A percentile compares a stretch with the other conserved stretches of the same genome.
Evolutionary conservation across 2,329 filamentous ascomycete genomes (phyloP).

Genomic region (Periconia digitata): DNA sequence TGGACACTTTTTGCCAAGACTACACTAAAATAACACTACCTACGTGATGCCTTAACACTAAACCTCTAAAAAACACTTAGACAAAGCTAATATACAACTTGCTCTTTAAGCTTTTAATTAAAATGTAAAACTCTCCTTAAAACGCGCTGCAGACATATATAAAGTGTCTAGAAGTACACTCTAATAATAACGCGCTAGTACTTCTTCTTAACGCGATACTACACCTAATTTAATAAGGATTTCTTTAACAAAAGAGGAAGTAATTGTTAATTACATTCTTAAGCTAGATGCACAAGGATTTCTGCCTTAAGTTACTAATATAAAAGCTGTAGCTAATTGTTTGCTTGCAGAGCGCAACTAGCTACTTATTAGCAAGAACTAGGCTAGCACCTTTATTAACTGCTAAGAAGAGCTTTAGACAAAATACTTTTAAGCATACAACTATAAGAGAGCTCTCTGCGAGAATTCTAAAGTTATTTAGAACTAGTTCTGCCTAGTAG

Average conservation of each 20-base stretch:
- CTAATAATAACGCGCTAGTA: not conserved
- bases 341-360: constrained; percentile 5
- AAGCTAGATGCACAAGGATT: constrained; percentile 12
- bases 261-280: constrained; percentile 13
- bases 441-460: too few species aligned
- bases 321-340: constrained; percentile 14
- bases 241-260: constrained; percentile 8
- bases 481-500: too few species aligned
- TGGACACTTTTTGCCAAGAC: not conserved
- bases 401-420: too few species aligned
- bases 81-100: constrained; percentile 4
- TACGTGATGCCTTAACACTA: constrained; percentile 1
- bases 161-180: constrained; percentile 1
- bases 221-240: constrained; percentile 8
- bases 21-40: not conserved
- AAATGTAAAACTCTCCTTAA: constrained; percentile 1
- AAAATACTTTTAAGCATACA: too few species aligned
- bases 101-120: constrained; percentile 3
- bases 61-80: not conserved
- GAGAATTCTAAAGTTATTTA: too few species aligned
- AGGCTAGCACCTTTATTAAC: too few species aligned
- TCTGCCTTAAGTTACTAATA: constrained; percentile 4
- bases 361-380: constrained; percentile 10
- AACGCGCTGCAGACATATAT: not conserved
- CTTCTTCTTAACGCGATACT: not conserved